phyloP scores from a whole-genome alignment of 257 asterid genomes.

The Solanum boliviense region DNA sequence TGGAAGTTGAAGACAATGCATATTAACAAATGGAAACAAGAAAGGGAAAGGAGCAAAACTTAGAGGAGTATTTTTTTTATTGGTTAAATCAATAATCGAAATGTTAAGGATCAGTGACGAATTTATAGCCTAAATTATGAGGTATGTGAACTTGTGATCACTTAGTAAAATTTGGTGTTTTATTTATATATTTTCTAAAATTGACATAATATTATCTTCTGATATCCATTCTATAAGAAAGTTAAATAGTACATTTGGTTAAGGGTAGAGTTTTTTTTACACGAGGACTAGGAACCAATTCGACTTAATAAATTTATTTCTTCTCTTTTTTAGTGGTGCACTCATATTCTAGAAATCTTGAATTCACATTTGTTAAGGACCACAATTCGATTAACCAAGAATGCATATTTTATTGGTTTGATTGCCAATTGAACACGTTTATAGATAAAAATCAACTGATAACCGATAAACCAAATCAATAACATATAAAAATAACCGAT shows the following conservation, averaged over 20 bases:
- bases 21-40: background rate
- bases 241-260: background rate
- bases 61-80: background rate
- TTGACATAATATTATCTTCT: too few relatives aligned
- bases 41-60: background rate
- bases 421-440: background rate
- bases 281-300: background rate
- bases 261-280: background rate
- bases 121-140: too few relatives aligned
- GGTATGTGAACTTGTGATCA: background rate
- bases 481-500: background rate
- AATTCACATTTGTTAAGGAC: background rate
- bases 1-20: background rate
- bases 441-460: background rate
- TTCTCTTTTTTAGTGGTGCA: background rate
- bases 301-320: background rate
- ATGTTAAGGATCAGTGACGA: background rate
- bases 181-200: too few relatives aligned
- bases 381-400: background rate
- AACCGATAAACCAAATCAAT: background rate
- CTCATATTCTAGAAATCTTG: background rate
- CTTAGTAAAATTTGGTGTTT: too few relatives aligned
- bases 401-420: background rate
- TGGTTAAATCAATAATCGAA: background rate
- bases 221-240: background rate